Conservation (phyloP, 2,329 filamentous ascomycete genomes). For the Aspergillus phoenicis region DNA sequence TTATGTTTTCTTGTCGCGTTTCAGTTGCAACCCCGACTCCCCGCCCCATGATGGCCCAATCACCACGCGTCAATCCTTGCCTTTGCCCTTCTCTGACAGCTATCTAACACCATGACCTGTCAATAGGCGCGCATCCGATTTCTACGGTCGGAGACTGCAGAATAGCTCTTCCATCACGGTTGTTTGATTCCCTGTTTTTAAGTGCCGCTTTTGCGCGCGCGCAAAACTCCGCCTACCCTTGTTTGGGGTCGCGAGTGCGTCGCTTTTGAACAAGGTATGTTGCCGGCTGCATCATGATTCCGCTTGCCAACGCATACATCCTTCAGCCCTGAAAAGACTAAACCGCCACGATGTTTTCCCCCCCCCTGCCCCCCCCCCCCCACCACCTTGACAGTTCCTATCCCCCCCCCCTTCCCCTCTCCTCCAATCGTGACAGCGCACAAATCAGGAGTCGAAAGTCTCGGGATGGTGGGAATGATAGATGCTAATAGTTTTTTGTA, state of each 20-base stretch:
- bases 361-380: constrained; percentile 15
- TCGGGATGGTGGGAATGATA: constrained; percentile 20
- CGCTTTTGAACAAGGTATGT: constrained; percentile 41
- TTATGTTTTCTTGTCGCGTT: constrained; percentile 25
- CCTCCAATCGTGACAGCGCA: constrained; percentile 32
- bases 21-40: constrained; percentile 13
- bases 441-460: constrained; percentile 21
- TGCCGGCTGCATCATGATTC: constrained; percentile 35
- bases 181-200: constrained; percentile 6
- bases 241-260: constrained; percentile 32
- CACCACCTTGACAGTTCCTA: constrained; percentile 17
- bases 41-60: constrained; percentile 22
- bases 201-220: constrained; percentile 15
- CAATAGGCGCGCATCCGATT: constrained; percentile 15
- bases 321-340: constrained; percentile 31
- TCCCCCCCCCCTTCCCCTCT: constrained; percentile 8
- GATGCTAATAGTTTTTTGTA: constrained; percentile 30
- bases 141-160: constrained; percentile 9
- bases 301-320: constrained; percentile 47
- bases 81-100: constrained; percentile 13
- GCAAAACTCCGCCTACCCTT: constrained; percentile 20
- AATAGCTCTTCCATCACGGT: constrained; percentile 5
- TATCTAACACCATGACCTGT: constrained; percentile 19
- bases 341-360: constrained; percentile 30
- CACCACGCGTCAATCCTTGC: constrained; percentile 29